Conservation (phyloP, 768 basidiomycete species). For the Mycena rebaudengoi region DNA sequence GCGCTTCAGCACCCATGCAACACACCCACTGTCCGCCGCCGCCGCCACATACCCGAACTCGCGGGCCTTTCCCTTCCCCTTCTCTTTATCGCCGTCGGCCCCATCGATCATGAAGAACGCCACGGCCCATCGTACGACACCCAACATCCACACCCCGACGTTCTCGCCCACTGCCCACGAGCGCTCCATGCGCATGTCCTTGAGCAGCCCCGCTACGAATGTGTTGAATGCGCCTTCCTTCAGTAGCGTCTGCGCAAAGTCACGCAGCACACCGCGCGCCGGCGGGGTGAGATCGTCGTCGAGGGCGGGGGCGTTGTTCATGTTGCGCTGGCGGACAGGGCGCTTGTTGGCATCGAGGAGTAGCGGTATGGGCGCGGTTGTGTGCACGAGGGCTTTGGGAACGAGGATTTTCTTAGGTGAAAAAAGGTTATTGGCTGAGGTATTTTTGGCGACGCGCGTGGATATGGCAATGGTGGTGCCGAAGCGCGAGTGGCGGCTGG, state of each 20-base stretch:
- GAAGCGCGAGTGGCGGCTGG: slow-evolving; percentile 93
- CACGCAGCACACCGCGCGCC: slow-evolving; percentile 70
- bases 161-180: slow-evolving; percentile 93
- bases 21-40: slow-evolving; percentile 87
- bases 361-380: slow-evolving; percentile 57
- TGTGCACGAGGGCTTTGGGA: slow-evolving; percentile 27
- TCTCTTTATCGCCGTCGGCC: slow-evolving; percentile 42
- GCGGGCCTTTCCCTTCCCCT: slow-evolving; percentile 52
- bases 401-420: slow-evolving; percentile 32
- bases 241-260: slow-evolving; percentile 76
- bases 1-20: slow-evolving; percentile 88
- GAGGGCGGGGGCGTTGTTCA: slow-evolving; percentile 59
- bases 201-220: slow-evolving; percentile 86
- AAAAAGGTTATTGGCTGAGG: slow-evolving; percentile 17
- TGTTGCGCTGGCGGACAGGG: slow-evolving; percentile 82
- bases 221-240: slow-evolving; percentile 66
- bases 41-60: slow-evolving; percentile 81
- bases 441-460: slow-evolving; percentile 67
- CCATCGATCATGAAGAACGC: slow-evolving; percentile 81
- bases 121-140: slow-evolving; percentile 90
- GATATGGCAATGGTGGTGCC: slow-evolving; percentile 92
- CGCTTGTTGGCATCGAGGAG: slow-evolving; percentile 90
- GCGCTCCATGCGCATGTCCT: slow-evolving; percentile 94
- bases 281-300: slow-evolving; percentile 75
- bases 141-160: slow-evolving; percentile 71